Evolutionary conservation across 495 filamentous ascomycete species (phyloP).

Genomic region (Extremus antarcticus): DNA sequence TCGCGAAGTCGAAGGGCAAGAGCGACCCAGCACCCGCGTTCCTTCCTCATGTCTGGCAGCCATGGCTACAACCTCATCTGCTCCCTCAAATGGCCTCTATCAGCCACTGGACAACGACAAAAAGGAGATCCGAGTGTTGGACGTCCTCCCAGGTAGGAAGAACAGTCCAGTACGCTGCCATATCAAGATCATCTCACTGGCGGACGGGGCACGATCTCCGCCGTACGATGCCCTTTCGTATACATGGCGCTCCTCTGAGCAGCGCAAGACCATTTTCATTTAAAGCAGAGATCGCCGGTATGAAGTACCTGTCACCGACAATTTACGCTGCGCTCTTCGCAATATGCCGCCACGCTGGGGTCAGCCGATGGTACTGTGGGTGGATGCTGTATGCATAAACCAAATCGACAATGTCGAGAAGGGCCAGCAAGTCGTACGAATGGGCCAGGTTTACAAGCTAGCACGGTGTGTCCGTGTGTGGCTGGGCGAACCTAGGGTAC

Average conservation of each 20-base stretch:
- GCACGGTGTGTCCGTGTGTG: constrained; percentile 5
- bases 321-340: constrained; percentile 3
- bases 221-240: neutral
- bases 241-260: neutral
- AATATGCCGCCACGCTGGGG: neutral
- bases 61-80: neutral
- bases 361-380: neutral
- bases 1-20: too few species aligned
- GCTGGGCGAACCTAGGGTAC: constrained; percentile 9
- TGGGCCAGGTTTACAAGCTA: constrained; percentile 9
- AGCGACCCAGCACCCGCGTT: too few species aligned
- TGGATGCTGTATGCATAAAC: neutral
- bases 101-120: neutral
- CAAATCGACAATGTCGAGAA: constrained; percentile 6
- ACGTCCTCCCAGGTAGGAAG: neutral
- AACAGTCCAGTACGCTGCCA: neutral
- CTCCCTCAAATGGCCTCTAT: neutral
- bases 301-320: constrained; percentile 3
- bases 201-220: neutral
- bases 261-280: neutral
- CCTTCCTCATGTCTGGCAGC: too few species aligned
- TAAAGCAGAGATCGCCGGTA: neutral
- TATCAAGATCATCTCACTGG: neutral
- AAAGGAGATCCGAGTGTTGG: neutral
- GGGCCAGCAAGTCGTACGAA: constrained; percentile 4